Evolutionary conservation across 768 basidiomycete genomes (phyloP).

Genomic region (Naganishia randhawae): DNA sequence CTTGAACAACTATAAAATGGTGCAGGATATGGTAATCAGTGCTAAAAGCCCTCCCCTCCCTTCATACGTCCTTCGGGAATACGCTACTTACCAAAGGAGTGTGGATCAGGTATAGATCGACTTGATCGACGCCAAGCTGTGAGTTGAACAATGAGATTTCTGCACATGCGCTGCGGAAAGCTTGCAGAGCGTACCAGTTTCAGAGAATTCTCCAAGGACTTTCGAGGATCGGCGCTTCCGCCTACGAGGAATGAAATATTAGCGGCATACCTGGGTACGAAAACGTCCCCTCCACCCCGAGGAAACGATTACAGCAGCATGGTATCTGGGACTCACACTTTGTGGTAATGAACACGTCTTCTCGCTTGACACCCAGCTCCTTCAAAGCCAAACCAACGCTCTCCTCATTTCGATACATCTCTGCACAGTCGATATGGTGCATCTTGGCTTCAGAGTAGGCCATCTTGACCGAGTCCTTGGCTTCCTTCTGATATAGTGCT

Average conservation of each 20-base stretch:
- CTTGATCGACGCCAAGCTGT: constrained; percentile 40
- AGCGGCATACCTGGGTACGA: not conserved
- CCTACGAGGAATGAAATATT: not conserved
- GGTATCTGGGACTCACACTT: constrained; percentile 36
- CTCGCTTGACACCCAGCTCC: constrained; percentile 37
- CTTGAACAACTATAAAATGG: constrained; percentile 23
- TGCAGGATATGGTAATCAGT: not conserved
- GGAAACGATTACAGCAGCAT: not conserved
- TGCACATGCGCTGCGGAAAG: not conserved
- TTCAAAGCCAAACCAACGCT: constrained; percentile 46
- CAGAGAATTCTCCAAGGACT: constrained; percentile 58
- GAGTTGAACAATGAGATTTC: not conserved
- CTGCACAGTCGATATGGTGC: constrained; percentile 30
- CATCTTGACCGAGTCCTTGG: constrained; percentile 21
- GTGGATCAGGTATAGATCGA: constrained; percentile 68
- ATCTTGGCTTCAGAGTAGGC: constrained; percentile 16
- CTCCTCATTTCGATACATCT: constrained; percentile 47
- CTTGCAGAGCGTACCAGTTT: constrained; percentile 53
- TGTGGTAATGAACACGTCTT: constrained; percentile 58
- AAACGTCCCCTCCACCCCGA: not conserved
- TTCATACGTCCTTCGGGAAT: constrained; percentile 29
- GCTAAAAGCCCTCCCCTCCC: too few species aligned
- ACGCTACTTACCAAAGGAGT: constrained; percentile 38
- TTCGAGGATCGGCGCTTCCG: constrained; percentile 51
- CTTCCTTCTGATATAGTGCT: constrained; percentile 21